phyloP scores from a whole-genome alignment of 192 early-diverging fungal genomes.

The Helicostylum pulchrum region DNA sequence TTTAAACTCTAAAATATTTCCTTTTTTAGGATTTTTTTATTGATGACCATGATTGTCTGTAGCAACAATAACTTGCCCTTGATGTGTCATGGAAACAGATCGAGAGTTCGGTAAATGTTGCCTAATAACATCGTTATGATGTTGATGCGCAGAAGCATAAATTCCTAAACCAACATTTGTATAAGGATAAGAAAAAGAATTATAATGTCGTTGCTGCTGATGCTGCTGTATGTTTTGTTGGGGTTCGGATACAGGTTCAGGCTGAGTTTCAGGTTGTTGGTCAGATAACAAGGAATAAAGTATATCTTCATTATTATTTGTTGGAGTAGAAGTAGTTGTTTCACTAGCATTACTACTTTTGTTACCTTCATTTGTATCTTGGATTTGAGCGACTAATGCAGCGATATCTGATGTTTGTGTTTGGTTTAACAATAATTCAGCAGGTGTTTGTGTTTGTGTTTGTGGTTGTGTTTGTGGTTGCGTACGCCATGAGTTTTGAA shows the following conservation, averaged over 20 bases:
- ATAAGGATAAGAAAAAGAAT: slow-evolving; percentile 9
- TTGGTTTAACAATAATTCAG: not conserved
- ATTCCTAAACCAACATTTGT: slow-evolving; percentile 33
- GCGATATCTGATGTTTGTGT: slow-evolving; percentile 11
- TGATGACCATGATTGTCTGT: not conserved
- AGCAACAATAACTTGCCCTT: not conserved
- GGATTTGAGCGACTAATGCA: slow-evolving; percentile 8
- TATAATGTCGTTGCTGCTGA: not conserved
- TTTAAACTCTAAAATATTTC: no score
- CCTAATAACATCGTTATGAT: slow-evolving; percentile 35
- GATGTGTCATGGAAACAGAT: not conserved
- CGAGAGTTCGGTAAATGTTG: slow-evolving; percentile 18
- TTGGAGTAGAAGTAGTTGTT: not conserved
- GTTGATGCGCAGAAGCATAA: slow-evolving; percentile 37
- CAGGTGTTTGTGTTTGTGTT: not conserved
- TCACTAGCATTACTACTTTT: not conserved
- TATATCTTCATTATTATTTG: not conserved
- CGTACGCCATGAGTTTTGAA: no score
- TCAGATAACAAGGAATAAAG: slow-evolving; percentile 3
- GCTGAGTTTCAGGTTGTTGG: not conserved
- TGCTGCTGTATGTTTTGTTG: not conserved
- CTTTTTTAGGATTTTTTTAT: not conserved
- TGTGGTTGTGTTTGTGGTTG: not conserved
- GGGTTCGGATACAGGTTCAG: not conserved
- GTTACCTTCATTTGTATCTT: slow-evolving; percentile 5